phyloP scores from a whole-genome alignment of 345 rosid species.

The Populus nigra region DNA sequence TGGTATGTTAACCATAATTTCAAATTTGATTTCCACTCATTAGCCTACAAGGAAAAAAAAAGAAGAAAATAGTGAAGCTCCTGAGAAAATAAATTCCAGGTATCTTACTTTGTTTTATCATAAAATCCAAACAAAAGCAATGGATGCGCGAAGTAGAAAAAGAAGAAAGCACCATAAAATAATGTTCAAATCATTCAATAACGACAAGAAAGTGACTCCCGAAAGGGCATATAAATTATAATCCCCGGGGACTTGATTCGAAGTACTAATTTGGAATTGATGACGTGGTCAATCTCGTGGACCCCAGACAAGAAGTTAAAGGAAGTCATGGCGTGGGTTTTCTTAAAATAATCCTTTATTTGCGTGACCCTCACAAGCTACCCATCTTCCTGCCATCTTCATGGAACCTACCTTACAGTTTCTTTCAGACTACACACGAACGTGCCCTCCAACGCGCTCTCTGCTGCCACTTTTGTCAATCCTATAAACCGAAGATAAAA shows the following conservation, averaged over 20 bases:
- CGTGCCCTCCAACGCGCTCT: constrained; percentile 22
- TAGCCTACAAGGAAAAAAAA: too few species aligned
- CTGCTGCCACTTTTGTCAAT: constrained; percentile 1
- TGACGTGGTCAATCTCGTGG: neutral
- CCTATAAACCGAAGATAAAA: constrained; percentile 4
- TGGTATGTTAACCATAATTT: too few species aligned
- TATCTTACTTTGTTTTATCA: too few species aligned
- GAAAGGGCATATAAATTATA: too few species aligned
- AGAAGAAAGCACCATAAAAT: neutral
- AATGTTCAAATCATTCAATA: too few species aligned
- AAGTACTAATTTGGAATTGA: neutral
- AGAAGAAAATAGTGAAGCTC: too few species aligned
- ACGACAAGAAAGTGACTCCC: too few species aligned
- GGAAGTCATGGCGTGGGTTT: neutral
- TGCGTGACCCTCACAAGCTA: neutral
- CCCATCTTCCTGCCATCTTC: constrained; percentile 22
- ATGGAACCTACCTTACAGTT: constrained; percentile 26
- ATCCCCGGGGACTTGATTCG: neutral
- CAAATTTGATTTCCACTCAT: too few species aligned
- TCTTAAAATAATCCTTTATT: neutral
- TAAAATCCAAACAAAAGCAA: neutral
- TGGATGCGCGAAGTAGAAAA: neutral
- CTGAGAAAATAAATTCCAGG: too few species aligned
- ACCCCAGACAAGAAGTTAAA: neutral
- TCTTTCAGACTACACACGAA: constrained; percentile 9